Percentiles rank a stretch among this genome's conserved stretches.
These are phyloP conservation scores for Macadamia integrifolia DNA, from an alignment of 164 flowering plant species.

Conservation along the genomic window DNA sequence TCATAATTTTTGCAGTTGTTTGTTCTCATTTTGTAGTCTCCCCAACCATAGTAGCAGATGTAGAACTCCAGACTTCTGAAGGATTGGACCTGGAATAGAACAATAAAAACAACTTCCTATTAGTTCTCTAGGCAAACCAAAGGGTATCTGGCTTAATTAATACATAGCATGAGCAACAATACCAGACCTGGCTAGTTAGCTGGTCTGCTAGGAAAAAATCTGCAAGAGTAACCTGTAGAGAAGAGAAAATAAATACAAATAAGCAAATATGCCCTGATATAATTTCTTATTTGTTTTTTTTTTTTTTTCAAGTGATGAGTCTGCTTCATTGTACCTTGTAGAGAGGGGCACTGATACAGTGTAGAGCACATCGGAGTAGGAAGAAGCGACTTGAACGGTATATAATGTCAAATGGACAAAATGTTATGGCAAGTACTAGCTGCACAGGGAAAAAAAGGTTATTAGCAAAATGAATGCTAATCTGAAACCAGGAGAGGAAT, in stretches of 20 bases:
- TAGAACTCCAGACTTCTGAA: constrained; percentile 47
- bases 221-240: constrained; percentile 44
- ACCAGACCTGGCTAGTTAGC: constrained; percentile 60
- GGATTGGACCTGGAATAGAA: constrained; percentile 57
- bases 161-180: neutral
- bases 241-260: too few species aligned
- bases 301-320: neutral
- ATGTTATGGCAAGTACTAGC: constrained; percentile 28
- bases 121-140: neutral
- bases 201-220: constrained; percentile 73
- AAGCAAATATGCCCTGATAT: too few species aligned
- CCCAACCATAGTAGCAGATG: constrained; percentile 34
- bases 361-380: constrained; percentile 37
- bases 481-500: too few species aligned
- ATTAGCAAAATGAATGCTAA: neutral
- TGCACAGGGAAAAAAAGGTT: constrained; percentile 3
- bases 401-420: constrained; percentile 60
- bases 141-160: neutral
- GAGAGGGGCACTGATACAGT: constrained; percentile 57
- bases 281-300: neutral
- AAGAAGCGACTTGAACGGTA: constrained; percentile 67
- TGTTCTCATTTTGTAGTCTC: constrained; percentile 37
- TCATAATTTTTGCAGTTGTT: constrained; percentile 23
- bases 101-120: neutral
- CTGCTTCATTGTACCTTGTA: constrained; percentile 41